A percentile compares a stretch with the other conserved stretches of the same genome.
These are phyloP conservation scores for Linum lewisii DNA, from an alignment of 345 rosid species.

Conservation along the genomic window DNA sequence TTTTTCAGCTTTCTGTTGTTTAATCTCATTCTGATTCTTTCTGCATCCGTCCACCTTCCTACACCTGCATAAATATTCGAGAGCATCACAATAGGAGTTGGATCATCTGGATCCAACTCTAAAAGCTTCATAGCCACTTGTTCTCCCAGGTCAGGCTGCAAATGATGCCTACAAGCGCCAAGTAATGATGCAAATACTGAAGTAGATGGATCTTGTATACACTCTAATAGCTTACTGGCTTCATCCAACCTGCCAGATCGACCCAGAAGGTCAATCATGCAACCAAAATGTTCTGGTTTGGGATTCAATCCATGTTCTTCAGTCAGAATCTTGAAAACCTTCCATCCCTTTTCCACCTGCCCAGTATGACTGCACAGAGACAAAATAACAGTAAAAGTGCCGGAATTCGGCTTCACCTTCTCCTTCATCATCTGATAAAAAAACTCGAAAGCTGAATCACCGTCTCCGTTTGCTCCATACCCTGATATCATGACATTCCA, in stretches of 20 bases:
- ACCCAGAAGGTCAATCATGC: constrained; percentile 50
- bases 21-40: constrained; percentile 37
- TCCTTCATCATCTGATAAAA: constrained; percentile 36
- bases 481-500: constrained; percentile 79
- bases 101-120: constrained; percentile 42
- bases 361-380: constrained; percentile 52
- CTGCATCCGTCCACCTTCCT: constrained; percentile 50
- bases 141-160: constrained; percentile 39
- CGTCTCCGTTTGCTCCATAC: constrained; percentile 56
- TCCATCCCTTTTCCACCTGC: constrained; percentile 33
- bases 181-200: constrained; percentile 48
- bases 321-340: constrained; percentile 35
- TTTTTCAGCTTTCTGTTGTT: constrained; percentile 36
- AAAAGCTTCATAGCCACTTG: constrained; percentile 39
- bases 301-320: constrained; percentile 29
- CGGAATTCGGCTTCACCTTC: constrained; percentile 40
- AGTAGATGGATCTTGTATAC: constrained; percentile 35
- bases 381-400: constrained; percentile 38
- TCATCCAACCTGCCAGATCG: constrained; percentile 46
- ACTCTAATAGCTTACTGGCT: constrained; percentile 36
- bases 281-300: constrained; percentile 40
- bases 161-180: constrained; percentile 43
- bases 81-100: constrained; percentile 45
- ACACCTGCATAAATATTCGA: constrained; percentile 46
- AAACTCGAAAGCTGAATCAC: constrained; percentile 34